phyloP scores from a whole-genome alignment of 31 red algal species.

The Endocladia muricata region DNA sequence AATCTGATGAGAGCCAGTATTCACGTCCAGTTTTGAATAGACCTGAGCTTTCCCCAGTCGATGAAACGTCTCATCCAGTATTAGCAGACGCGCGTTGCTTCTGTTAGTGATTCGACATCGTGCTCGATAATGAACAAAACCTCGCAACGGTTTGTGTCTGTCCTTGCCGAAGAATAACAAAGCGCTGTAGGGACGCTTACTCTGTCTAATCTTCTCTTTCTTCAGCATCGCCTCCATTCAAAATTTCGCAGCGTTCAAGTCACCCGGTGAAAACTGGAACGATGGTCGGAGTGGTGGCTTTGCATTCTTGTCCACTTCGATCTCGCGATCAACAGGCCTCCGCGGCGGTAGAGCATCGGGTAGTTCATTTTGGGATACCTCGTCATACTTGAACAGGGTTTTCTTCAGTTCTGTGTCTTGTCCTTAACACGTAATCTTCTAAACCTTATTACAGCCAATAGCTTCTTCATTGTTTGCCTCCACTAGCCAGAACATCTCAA shows the following conservation, averaged over 20 bases:
- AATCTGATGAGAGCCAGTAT: constrained; percentile 8
- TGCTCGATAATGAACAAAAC: constrained; percentile 7
- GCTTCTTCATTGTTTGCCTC: not conserved
- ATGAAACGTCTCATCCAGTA: constrained; percentile 4
- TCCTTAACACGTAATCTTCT: not conserved
- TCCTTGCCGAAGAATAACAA: constrained; percentile 5
- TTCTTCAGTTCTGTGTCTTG: too few relatives aligned
- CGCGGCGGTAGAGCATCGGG: not conserved
- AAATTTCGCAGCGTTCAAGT: not conserved
- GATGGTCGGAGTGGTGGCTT: not conserved
- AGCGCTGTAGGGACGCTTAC: constrained; percentile 4
- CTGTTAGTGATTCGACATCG: not conserved
- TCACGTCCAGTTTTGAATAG: constrained; percentile 15
- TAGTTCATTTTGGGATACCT: not conserved
- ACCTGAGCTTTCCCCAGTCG: not conserved
- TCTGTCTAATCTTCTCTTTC: constrained; percentile 1
- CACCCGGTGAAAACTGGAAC: not conserved
- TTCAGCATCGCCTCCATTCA: constrained; percentile 1
- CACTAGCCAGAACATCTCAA: not conserved
- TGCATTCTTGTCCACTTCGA: not conserved
- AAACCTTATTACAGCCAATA: not conserved
- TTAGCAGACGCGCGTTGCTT: not conserved
- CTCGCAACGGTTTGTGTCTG: not conserved
- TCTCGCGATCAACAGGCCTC: not conserved
- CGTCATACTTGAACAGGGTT: not conserved